Evolutionary conservation across 805 yeast genomes (phyloP).

Genomic region (Sugiyamaella qingdaonensis): DNA sequence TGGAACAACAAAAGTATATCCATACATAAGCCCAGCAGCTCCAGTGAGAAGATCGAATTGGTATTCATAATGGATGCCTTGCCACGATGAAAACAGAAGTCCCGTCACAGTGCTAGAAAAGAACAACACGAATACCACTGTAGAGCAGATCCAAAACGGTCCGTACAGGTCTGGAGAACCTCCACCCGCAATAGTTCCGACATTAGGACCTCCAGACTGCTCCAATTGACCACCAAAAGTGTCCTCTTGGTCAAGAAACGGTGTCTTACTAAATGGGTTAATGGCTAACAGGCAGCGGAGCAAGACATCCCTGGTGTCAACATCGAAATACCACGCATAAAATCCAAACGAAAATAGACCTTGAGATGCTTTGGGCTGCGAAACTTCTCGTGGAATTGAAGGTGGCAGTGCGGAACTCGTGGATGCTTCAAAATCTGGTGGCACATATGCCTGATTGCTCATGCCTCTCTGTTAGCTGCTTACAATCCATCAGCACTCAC

Average conservation of each 20-base stretch:
- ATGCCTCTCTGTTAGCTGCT: not conserved
- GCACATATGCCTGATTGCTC: conserved; percentile 33
- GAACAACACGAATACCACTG: conserved; percentile 69
- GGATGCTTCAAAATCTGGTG: conserved; percentile 30
- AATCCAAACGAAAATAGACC: conserved; percentile 54
- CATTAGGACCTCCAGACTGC: conserved; percentile 22
- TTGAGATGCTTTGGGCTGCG: conserved; percentile 28
- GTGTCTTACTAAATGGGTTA: conserved; percentile 43
- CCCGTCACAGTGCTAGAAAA: conserved; percentile 69
- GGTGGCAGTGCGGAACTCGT: conserved; percentile 11
- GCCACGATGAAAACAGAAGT: conserved; percentile 47
- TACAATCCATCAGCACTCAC: conserved; percentile 1
- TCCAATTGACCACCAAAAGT: conserved; percentile 13
- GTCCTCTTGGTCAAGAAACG: conserved; percentile 27
- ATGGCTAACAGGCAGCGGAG: conserved; percentile 50
- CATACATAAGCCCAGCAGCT: conserved; percentile 68
- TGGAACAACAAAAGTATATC: conserved; percentile 71
- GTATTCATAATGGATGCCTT: conserved; percentile 49
- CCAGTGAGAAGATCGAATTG: conserved; percentile 59
- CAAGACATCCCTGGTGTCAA: conserved; percentile 60
- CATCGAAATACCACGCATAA: conserved; percentile 64
- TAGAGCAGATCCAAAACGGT: conserved; percentile 85
- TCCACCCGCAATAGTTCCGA: conserved; percentile 35
- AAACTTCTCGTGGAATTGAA: not conserved
- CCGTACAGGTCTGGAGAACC: conserved; percentile 73